These are phyloP conservation scores for Lindgomyces ingoldianus DNA, from an alignment of 495 filamentous ascomycete genomes.

Conservation along the genomic window DNA sequence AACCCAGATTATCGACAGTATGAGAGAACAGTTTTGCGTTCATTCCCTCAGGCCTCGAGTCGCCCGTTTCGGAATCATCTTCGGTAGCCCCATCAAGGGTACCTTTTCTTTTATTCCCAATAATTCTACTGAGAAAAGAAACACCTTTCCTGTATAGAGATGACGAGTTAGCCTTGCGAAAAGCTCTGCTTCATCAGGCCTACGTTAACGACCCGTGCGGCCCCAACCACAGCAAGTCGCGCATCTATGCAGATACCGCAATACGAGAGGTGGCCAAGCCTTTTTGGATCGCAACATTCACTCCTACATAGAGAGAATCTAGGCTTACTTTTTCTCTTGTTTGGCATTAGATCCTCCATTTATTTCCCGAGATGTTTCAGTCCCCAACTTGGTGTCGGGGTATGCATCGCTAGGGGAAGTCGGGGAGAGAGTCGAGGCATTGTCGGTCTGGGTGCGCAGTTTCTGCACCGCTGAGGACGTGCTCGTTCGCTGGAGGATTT, in stretches of 20 bases:
- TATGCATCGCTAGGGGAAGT: conserved; percentile 24
- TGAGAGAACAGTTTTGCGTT: conserved; percentile 79
- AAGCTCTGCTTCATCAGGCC: conserved; percentile 10
- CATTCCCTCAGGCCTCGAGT: conserved; percentile 70
- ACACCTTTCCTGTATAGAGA: conserved; percentile 69
- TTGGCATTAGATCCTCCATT: conserved; percentile 39
- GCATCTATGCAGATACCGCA: background rate
- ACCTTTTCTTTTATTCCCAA: conserved; percentile 74
- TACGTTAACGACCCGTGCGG: background rate
- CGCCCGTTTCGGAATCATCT: conserved; percentile 70
- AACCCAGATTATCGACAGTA: conserved; percentile 71
- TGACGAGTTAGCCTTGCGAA: conserved; percentile 27
- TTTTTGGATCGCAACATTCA: background rate
- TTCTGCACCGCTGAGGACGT: conserved; percentile 70
- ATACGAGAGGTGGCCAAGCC: background rate
- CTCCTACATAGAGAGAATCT: background rate
- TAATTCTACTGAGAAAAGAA: conserved; percentile 90
- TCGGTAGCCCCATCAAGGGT: conserved; percentile 59
- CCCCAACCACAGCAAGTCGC: background rate
- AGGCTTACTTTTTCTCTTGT: conserved; percentile 67
- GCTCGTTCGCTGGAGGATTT: conserved; percentile 83
- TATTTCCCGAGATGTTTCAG: conserved; percentile 15
- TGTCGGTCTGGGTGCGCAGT: conserved; percentile 51
- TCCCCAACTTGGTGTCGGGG: conserved; percentile 16
- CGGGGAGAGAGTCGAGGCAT: conserved; percentile 19